These are phyloP conservation scores for Davidsoniella eucalypti DNA, from an alignment of 2,329 filamentous ascomycete genomes.

Conservation along the genomic window DNA sequence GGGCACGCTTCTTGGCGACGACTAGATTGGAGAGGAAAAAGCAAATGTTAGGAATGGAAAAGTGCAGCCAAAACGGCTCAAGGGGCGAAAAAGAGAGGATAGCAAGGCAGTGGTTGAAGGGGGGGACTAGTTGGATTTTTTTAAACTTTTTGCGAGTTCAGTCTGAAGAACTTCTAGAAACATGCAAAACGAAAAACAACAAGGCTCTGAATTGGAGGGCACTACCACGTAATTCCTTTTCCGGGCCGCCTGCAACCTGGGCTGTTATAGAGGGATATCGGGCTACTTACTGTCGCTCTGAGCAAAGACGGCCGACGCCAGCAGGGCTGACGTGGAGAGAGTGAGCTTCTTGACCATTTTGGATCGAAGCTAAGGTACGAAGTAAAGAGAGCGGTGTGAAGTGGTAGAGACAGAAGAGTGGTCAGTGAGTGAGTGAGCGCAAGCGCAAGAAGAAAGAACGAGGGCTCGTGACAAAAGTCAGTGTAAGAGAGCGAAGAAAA, in stretches of 20 bases:
- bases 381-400: too few species aligned
- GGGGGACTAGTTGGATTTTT: too few species aligned
- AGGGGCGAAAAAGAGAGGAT: not conserved
- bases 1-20: not conserved
- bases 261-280: too few species aligned
- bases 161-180: not conserved
- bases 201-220: not conserved
- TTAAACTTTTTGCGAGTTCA: not conserved
- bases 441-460: too few species aligned
- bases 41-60: not conserved
- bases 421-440: too few species aligned
- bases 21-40: not conserved
- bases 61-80: not conserved
- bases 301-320: not conserved
- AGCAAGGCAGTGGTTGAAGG: too few species aligned
- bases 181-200: not conserved
- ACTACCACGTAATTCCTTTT: not conserved
- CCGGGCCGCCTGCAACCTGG: too few species aligned
- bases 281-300: not conserved
- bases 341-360: conserved; percentile 6
- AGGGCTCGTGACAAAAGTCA: too few species aligned
- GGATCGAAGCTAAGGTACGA: not conserved
- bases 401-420: too few species aligned
- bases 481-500: too few species aligned
- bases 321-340: conserved; percentile 1